Base-by-base conservation (phyloP, 2,329 filamentous ascomycete genomes). In the Xylariaceae sp. region DNA sequence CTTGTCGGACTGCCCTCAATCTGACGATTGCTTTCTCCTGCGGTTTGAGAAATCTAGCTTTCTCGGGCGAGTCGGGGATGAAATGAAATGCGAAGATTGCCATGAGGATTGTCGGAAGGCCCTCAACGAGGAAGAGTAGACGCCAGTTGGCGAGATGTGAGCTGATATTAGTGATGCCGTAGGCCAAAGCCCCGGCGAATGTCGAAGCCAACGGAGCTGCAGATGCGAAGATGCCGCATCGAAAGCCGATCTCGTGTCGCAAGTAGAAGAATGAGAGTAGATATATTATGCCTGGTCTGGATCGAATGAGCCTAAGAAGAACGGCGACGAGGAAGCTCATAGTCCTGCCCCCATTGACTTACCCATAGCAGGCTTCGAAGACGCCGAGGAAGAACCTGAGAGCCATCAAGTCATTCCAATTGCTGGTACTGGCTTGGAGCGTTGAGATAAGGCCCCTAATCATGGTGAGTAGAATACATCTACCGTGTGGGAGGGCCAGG, bases 361-460 rank as follows among this genome's bases (percentile, higher is more conserved):
- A 55, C 52, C 43, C 52, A 30, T 51, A 47, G n/a, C 43, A 48
- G 38, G 44, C 47, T 37, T 50, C 47, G 26, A 48, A 47, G 19
- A 36, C 19, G 50, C 65, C 42, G 50, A 73, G 69, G 83, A 4
- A 86, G 88, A 45, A 96, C 6, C 81, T 69, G 42, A 83, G 57
- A 22, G 69, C 64, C 19, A 84, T 64, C 39, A 83, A 67, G 42
- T 71, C 69, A 42, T 65, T 77, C 62, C 79, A 93, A 41, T 72
- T 86, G 16, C 72, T 81, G 29, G 72, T 79, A 39, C 78, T 68
- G 45, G 69, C 71, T 63, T 95, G 89, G 9, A 90, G 68, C 2
- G 85, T 89, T 1, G 88, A 87, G 12, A 85, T 68, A 7, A 89
- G 60, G 9, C 89, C 89, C 89, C 89, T 95, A 8, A 78, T 78